Evolutionary conservation across 2,329 filamentous ascomycete genomes (phyloP).

Genomic region (Myriangium duriaei): DNA sequence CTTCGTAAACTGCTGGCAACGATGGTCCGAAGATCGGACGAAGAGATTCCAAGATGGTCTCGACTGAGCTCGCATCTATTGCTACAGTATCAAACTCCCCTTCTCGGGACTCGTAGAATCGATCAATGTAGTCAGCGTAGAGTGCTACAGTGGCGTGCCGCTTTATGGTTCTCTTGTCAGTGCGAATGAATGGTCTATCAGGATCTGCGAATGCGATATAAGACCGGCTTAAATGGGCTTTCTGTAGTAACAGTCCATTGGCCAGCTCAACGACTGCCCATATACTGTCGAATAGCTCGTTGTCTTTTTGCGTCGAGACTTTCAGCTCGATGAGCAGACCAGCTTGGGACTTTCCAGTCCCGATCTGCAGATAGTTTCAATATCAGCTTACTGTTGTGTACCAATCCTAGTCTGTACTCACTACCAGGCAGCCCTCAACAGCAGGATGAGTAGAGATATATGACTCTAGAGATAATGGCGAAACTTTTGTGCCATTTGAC

Average conservation of each 20-base stretch:
- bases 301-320: slow-evolving; percentile 9
- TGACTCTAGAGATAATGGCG: slow-evolving; percentile 17
- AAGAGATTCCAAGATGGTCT: too few species aligned
- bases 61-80: too few species aligned
- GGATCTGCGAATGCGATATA: slow-evolving; percentile 31
- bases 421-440: slow-evolving; percentile 22
- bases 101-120: too few species aligned
- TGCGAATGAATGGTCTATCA: slow-evolving; percentile 32
- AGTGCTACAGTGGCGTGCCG: slow-evolving; percentile 27
- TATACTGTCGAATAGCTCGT: slow-evolving; percentile 26
- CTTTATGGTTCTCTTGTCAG: slow-evolving; percentile 36
- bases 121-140: slow-evolving; percentile 36
- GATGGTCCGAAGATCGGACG: too few species aligned
- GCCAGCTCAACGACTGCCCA: slow-evolving; percentile 34
- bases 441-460: slow-evolving; percentile 16
- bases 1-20: too few species aligned
- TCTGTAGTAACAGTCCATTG: slow-evolving; percentile 29
- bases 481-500: slow-evolving; percentile 21
- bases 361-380: too few species aligned
- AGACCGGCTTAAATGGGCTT: slow-evolving; percentile 31
- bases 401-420: slow-evolving; percentile 21
- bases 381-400: too few species aligned
- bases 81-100: too few species aligned
- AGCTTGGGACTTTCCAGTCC: too few species aligned
- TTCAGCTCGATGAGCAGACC: slow-evolving; percentile 22